Percentiles rank a stretch among this genome's conserved stretches.
phyloP scores from a whole-genome alignment of 345 rosid genomes.

The Eutrema heterophyllum region DNA sequence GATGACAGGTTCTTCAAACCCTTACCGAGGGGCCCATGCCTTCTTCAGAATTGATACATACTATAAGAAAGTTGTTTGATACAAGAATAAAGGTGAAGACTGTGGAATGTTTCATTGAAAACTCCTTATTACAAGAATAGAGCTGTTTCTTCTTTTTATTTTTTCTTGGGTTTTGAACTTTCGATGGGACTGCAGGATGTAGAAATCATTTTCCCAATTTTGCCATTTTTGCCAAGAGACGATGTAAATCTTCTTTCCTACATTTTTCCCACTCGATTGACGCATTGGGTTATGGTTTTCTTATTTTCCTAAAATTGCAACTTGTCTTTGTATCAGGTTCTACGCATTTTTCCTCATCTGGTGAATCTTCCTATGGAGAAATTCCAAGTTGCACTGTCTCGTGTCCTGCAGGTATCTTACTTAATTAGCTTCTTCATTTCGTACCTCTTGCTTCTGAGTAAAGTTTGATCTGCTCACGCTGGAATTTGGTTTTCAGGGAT shows the following conservation, averaged over 20 bases:
- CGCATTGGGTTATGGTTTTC: background rate
- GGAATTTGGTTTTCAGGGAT: constrained; percentile 48
- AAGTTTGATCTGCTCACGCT: constrained; percentile 11
- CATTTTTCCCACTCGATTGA: background rate
- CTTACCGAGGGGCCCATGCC: constrained; percentile 76
- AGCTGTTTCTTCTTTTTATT: background rate
- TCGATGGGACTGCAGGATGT: constrained; percentile 61
- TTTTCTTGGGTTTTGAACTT: constrained; percentile 16
- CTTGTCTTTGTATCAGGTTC: constrained; percentile 44
- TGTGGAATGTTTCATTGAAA: background rate
- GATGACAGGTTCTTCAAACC: constrained; percentile 79
- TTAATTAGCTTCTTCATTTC: background rate
- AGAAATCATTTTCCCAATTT: constrained; percentile 76
- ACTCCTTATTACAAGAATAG: background rate
- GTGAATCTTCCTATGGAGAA: constrained; percentile 79
- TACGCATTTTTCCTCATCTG: constrained; percentile 59
- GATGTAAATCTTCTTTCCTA: constrained; percentile 48
- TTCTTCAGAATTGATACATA: constrained; percentile 66
- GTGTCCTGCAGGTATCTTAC: constrained; percentile 63
- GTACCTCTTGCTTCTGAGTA: background rate
- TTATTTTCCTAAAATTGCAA: background rate
- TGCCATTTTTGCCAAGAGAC: constrained; percentile 81
- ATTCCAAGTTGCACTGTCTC: constrained; percentile 76
- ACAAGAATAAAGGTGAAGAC: constrained; percentile 75
- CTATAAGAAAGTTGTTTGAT: constrained; percentile 79